phyloP scores from a whole-genome alignment of 2,329 filamentous ascomycete genomes.

The Tothia fuscella region DNA sequence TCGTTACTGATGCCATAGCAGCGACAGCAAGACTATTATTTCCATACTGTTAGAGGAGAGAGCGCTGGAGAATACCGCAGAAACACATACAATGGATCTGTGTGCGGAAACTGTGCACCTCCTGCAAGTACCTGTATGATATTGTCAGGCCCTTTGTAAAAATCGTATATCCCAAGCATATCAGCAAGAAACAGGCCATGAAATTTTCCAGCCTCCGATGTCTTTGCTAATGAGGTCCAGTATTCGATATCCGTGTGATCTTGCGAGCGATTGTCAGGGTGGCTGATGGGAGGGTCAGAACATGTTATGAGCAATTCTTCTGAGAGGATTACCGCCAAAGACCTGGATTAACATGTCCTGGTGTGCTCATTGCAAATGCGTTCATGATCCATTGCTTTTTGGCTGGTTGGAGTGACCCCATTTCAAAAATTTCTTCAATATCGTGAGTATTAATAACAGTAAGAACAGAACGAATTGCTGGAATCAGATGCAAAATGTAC shows the following conservation, averaged over 20 bases:
- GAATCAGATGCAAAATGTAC: neutral
- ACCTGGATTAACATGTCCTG: neutral
- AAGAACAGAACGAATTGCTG: neutral
- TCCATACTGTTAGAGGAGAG: slow-evolving; percentile 13
- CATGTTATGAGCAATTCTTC: neutral
- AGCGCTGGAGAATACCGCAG: neutral
- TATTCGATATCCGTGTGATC: slow-evolving; percentile 12
- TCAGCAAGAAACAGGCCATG: slow-evolving; percentile 41
- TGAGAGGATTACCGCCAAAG: neutral
- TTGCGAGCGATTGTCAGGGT: slow-evolving; percentile 1
- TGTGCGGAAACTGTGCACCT: slow-evolving; percentile 25
- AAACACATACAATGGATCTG: neutral
- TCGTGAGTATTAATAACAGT: neutral
- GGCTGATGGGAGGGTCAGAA: neutral
- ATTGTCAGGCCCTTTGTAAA: slow-evolving; percentile 14
- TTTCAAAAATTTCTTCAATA: neutral
- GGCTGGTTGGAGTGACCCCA: neutral
- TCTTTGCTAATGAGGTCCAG: slow-evolving; percentile 36
- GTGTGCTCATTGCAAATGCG: neutral
- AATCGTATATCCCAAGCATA: neutral
- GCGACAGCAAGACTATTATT: slow-evolving; percentile 21
- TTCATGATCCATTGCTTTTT: slow-evolving; percentile 2
- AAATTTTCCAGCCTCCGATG: slow-evolving; percentile 36
- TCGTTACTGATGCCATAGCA: slow-evolving; percentile 34
- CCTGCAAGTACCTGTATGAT: slow-evolving; percentile 28